Percentiles rank a stretch among this genome's conserved stretches.
Evolutionary conservation across 2,329 filamentous ascomycete genomes (phyloP).

Genomic region (Dactylellina drechsleri): DNA sequence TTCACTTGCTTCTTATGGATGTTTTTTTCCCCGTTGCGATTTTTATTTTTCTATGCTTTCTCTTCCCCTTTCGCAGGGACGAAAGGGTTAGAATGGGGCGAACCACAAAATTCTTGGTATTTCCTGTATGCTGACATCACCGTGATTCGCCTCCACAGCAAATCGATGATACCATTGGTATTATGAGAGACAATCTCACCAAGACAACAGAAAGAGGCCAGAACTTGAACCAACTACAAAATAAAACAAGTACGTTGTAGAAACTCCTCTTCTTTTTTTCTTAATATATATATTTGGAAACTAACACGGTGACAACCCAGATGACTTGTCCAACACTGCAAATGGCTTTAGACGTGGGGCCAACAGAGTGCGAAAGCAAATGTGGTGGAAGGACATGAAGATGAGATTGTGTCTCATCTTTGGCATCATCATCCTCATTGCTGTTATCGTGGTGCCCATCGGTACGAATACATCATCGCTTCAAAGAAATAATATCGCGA

Average conservation of each 20-base stretch:
- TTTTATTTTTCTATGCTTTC: neutral
- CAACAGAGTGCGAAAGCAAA: conserved; percentile 94
- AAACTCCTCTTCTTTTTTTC: neutral
- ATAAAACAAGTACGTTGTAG: conserved; percentile 73
- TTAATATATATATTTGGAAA: neutral
- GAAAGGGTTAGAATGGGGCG: too few species aligned
- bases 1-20: neutral
- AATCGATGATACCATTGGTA: conserved; percentile 94
- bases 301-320: conserved; percentile 59
- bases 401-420: conserved; percentile 97
- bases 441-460: conserved; percentile 92
- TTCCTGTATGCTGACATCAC: conserved; percentile 33
- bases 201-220: conserved; percentile 94
- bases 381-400: conserved; percentile 99
- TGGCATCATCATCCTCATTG: conserved; percentile 88
- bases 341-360: conserved; percentile 96
- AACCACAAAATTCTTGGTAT: too few species aligned
- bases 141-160: conserved; percentile 70
- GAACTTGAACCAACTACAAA: conserved; percentile 84
- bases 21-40: neutral
- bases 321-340: conserved; percentile 90
- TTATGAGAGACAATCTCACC: conserved; percentile 98
- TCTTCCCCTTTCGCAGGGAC: neutral
- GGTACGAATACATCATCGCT: conserved; percentile 67
- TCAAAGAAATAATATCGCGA: too few species aligned